Evolutionary conservation across 148 eudicot genomes (phyloP).

Genomic region (Polygonum aviculare): DNA sequence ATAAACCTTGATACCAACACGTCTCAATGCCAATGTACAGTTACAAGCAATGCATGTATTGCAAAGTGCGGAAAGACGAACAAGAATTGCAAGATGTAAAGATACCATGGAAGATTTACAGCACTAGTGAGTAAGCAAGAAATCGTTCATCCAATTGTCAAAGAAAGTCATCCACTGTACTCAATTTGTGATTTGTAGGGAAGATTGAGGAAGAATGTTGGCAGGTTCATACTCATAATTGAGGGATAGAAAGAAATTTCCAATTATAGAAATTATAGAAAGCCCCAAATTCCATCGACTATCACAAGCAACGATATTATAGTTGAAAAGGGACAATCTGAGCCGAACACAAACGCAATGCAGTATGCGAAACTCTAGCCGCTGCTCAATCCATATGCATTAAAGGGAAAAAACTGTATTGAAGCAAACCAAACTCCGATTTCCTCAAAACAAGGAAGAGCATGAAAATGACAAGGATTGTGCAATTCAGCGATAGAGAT

Average conservation of each 20-base stretch:
- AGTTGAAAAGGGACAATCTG: background rate
- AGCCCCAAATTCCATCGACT: background rate
- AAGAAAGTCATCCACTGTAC: background rate
- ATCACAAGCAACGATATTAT: background rate
- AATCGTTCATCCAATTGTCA: background rate
- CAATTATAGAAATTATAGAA: background rate
- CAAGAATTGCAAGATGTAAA: background rate
- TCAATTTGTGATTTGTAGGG: background rate
- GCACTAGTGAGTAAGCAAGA: background rate
- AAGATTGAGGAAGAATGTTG: background rate
- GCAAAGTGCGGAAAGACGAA: background rate
- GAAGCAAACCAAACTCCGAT: background rate
- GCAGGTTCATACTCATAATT: background rate
- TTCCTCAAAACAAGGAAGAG: background rate
- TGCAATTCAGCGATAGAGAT: background rate
- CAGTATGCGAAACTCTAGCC: background rate
- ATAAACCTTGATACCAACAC: background rate
- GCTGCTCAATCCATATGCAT: constrained; percentile 2
- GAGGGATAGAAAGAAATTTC: background rate
- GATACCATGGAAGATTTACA: background rate
- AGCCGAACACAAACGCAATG: background rate
- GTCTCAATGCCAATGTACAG: background rate
- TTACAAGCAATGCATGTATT: background rate
- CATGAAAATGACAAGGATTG: background rate
- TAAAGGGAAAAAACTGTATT: background rate